Conservation (phyloP, 805 yeast genomes). For the Saccharomycopsis capsularis region DNA sequence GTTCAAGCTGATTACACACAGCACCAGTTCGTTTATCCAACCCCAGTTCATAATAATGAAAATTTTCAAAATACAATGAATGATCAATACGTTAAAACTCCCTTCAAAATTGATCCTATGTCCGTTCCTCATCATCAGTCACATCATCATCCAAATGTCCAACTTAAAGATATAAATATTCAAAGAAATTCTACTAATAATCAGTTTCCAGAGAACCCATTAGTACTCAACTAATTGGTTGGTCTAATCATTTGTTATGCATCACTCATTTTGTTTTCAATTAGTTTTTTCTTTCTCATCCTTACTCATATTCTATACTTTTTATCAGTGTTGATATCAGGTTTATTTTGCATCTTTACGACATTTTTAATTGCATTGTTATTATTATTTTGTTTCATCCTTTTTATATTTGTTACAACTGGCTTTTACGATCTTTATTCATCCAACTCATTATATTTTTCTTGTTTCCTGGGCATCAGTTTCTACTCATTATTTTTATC, state of each 20-base stretch:
- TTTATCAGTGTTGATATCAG: too few relatives aligned
- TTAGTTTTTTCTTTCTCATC: neutral
- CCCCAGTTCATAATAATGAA: neutral
- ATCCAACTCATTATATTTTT: neutral
- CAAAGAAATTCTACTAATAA: neutral
- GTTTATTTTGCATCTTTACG: too few relatives aligned
- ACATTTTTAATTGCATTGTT: too few relatives aligned
- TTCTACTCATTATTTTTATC: neutral
- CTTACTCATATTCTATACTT: neutral
- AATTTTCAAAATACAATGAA: neutral
- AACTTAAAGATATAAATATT: neutral
- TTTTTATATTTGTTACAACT: too few relatives aligned
- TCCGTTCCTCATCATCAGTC: neutral
- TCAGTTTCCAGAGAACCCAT: neutral
- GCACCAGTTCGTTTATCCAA: neutral
- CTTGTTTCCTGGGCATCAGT: neutral
- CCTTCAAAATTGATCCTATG: neutral
- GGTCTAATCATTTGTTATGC: too few relatives aligned
- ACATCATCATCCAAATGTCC: neutral
- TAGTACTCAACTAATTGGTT: neutral
- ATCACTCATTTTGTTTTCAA: too few relatives aligned
- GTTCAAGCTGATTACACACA: neutral
- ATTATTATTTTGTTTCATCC: too few relatives aligned
- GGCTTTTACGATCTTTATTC: neutral
- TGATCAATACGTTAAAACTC: neutral